Evolutionary conservation across 495 filamentous ascomycete genomes (phyloP), one percentile per base, ranked within the genome.

Genomic region (Bryoglossum gracile): DNA sequence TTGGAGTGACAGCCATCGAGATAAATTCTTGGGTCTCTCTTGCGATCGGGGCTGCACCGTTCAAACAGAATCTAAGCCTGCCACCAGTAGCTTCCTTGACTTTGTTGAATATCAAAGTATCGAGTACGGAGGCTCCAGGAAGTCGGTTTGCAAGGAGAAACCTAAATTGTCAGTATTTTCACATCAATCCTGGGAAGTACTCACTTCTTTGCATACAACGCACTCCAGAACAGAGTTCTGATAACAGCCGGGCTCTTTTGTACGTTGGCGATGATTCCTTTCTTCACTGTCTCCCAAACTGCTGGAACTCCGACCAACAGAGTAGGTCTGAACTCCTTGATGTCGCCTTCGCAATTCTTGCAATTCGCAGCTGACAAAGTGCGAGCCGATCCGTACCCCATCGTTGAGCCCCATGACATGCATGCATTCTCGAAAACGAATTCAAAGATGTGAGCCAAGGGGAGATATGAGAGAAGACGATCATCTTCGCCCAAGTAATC

Each of bases 281-380:
- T 98, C 80, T 95, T 95, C 52, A 98, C 88, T 0, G 86, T 83
- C 68, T 98, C 92, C 86, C 89, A 98, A 8, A 98, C 92, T 25
- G 91, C 89, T 4, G 92, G 92, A n/a, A 98, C 90, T 58, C 92
- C 92, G 30, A 95, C 88, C 33, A 98, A 71, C 50, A 98, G 77
- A 8, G 86, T 89, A 11, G 92, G 92, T 59, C 81, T 82, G 66
- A 95, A 87, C 62, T 98, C 92, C 47, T 80, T 80, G 59, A 98
- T 95, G 60, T 98, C 92, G 51, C 92, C 92, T 61, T 83, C 84
- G 76, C 87, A 97, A 67, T 95, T 92, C 46, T 87, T 82, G 60
- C 94, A 83, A 14, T 83, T 89, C 43, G 70, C 66, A 62, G 96
- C 88, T 4, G 90, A 94, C 35, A 98, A 72, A 1, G 92, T 97